Evolutionary conservation across 1,284 basidiomycete species (phyloP).

Genomic region (Pisolithus thermaeus): DNA sequence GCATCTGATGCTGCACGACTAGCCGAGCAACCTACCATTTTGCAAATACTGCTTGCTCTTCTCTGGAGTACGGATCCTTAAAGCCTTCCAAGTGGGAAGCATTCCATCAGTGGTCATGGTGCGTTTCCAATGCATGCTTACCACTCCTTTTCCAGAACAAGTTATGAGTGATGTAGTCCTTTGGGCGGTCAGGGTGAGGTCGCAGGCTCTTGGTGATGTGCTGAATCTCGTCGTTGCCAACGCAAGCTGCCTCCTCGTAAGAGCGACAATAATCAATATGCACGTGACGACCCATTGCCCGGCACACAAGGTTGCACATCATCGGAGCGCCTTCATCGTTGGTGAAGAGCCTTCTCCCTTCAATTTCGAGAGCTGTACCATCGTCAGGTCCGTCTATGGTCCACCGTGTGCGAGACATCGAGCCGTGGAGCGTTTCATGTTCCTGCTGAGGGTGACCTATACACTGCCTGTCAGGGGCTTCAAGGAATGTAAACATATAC

Average conservation of each 20-base stretch:
- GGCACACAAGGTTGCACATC: conserved; percentile 50
- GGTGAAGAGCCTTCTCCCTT: conserved; percentile 43
- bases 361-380: conserved; percentile 37
- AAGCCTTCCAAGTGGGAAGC: conserved; percentile 1
- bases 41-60: conserved; percentile 41
- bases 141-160: conserved; percentile 47
- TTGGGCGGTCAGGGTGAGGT: conserved; percentile 37
- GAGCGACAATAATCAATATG: conserved; percentile 50
- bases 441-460: conserved; percentile 49
- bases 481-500: not conserved
- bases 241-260: conserved; percentile 27
- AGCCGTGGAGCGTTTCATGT: conserved; percentile 54
- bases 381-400: conserved; percentile 41
- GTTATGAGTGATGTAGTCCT: conserved; percentile 48
- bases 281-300: conserved; percentile 43
- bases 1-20: not conserved
- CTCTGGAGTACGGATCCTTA: conserved; percentile 47
- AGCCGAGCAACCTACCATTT: conserved; percentile 37
- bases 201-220: conserved; percentile 37
- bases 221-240: conserved; percentile 32
- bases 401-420: conserved; percentile 50
- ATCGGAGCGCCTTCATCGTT: conserved; percentile 55
- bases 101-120: not conserved
- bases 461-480: not conserved
- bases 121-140: conserved; percentile 13